These are phyloP conservation scores for Malus sylvestris DNA, from an alignment of 306 rosid species.

Conservation along the genomic window DNA sequence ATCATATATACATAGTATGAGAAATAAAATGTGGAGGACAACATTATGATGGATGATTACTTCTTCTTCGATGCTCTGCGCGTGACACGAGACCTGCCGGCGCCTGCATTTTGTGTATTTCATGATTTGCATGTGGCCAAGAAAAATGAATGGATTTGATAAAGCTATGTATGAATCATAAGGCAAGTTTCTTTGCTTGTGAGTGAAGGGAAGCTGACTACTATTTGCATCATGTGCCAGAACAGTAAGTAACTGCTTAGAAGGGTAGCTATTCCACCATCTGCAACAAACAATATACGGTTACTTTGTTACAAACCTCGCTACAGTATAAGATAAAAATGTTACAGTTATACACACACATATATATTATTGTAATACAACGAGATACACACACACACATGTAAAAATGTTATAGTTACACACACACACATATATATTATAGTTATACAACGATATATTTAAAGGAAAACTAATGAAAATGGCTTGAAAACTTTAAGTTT, in stretches of 20 bases:
- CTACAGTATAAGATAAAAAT: too few relatives aligned
- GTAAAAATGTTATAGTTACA: too few relatives aligned
- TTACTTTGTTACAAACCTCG: background rate
- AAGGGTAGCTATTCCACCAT: background rate
- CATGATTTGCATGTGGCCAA: background rate
- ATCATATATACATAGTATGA: background rate
- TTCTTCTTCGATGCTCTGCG: background rate
- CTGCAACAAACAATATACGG: background rate
- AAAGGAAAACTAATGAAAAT: too few relatives aligned
- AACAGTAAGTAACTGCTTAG: background rate
- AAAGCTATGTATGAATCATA: background rate
- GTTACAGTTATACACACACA: too few relatives aligned
- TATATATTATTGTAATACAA: too few relatives aligned
- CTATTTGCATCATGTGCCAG: background rate
- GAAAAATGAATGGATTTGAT: background rate
- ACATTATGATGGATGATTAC: constrained; percentile 23
- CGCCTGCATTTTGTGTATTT: background rate
- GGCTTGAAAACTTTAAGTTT: too few relatives aligned
- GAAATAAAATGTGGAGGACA: background rate
- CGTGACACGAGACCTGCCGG: background rate
- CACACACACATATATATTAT: too few relatives aligned
- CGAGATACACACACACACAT: too few relatives aligned
- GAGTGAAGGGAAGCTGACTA: constrained; percentile 33
- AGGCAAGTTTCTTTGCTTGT: constrained; percentile 31
- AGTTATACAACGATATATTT: too few relatives aligned